These are phyloP conservation scores for Fomitopsis pinicola DNA, from an alignment of 1,284 basidiomycete species.

Conservation along the genomic window DNA sequence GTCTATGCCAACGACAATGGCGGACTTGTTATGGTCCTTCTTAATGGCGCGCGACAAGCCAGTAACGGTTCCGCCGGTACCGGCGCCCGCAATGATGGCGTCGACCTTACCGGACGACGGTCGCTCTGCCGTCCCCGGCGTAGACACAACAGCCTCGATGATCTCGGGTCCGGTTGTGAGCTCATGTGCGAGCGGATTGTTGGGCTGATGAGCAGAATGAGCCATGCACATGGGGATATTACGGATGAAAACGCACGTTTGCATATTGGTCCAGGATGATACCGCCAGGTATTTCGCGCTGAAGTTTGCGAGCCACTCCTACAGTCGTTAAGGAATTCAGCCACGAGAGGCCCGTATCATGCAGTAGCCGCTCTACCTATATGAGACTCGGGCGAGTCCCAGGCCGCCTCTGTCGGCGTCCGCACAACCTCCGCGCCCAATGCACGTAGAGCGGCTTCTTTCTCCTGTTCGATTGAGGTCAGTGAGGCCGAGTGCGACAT, in stretches of 20 bases:
- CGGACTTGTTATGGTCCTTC: conserved; percentile 67
- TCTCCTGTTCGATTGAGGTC: conserved; percentile 56
- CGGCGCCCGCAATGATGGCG: conserved; percentile 84
- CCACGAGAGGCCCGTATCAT: conserved; percentile 50
- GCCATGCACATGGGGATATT: neutral
- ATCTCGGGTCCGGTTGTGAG: conserved; percentile 87
- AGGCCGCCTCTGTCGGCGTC: conserved; percentile 89
- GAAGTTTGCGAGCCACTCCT: conserved; percentile 82
- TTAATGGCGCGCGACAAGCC: conserved; percentile 84
- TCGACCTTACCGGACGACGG: conserved; percentile 76
- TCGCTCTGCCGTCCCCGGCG: conserved; percentile 48
- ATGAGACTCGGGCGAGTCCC: conserved; percentile 82
- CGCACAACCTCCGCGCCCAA: conserved; percentile 93
- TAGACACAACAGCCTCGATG: conserved; percentile 64
- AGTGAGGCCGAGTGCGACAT: neutral
- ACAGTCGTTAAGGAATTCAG: conserved; percentile 76
- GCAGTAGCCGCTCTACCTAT: conserved; percentile 66
- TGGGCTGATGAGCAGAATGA: conserved; percentile 33
- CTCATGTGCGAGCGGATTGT: conserved; percentile 92
- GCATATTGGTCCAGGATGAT: conserved; percentile 92
- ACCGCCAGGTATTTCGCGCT: conserved; percentile 77
- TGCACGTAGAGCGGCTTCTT: conserved; percentile 88
- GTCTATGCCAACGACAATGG: conserved; percentile 83
- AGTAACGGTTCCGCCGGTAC: conserved; percentile 93
- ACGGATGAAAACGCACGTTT: conserved; percentile 47